These are phyloP conservation scores for Arthrinium phaeospermum DNA, from an alignment of 2,329 filamentous ascomycete species.

Conservation along the genomic window DNA sequence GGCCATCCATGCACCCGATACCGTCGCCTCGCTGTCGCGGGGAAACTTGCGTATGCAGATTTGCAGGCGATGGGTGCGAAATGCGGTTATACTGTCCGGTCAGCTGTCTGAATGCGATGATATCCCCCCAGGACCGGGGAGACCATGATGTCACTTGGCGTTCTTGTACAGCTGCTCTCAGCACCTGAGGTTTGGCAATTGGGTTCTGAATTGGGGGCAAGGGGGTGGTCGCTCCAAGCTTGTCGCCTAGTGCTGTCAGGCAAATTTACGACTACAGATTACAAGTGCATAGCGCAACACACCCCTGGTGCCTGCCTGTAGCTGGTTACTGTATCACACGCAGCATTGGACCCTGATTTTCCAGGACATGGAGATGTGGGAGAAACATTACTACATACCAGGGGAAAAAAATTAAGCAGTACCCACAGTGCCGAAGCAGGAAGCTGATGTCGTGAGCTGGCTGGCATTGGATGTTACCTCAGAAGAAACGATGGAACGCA, in stretches of 20 bases:
- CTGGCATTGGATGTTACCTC: not conserved
- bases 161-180: not conserved
- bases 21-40: not conserved
- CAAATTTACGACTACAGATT: too few species aligned
- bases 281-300: not conserved
- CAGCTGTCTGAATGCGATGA: constrained; percentile 3
- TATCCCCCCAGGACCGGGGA: not conserved
- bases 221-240: too few species aligned
- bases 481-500: not conserved
- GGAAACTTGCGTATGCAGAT: constrained; percentile 2
- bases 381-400: not conserved
- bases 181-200: not conserved
- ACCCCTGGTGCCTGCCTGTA: not conserved
- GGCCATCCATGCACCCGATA: not conserved
- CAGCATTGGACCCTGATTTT: not conserved
- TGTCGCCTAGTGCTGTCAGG: not conserved
- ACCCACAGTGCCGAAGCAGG: not conserved
- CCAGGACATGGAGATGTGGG: not conserved
- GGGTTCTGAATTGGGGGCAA: not conserved
- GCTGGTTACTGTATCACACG: not conserved
- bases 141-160: not conserved
- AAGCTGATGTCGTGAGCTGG: not conserved
- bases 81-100: not conserved
- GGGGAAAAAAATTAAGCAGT: not conserved
- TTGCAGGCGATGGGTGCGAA: not conserved